phyloP scores from a whole-genome alignment of 352 stramenopile genomes.

The Blastocystis sp. region DNA sequence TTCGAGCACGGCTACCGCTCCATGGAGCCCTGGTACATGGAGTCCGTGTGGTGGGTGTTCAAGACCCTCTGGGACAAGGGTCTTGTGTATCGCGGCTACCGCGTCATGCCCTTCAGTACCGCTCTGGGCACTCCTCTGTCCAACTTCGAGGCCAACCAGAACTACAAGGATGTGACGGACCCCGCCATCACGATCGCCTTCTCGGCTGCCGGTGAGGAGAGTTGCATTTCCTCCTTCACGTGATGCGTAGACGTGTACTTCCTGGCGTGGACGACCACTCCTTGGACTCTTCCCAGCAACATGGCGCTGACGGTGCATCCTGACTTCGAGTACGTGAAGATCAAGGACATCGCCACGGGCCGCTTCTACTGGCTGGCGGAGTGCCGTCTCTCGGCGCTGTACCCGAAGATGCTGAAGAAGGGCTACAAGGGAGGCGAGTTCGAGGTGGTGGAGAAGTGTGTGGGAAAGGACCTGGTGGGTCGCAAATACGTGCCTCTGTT shows the following conservation, averaged over 20 bases:
- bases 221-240: slow-evolving; percentile 59
- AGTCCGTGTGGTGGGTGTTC: slow-evolving; percentile 98
- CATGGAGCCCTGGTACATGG: slow-evolving; percentile 98
- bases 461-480: slow-evolving; percentile 80
- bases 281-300: slow-evolving; percentile 96
- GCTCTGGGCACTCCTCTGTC: slow-evolving; percentile 89
- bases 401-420: slow-evolving; percentile 90
- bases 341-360: slow-evolving; percentile 79
- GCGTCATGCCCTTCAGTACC: slow-evolving; percentile 94
- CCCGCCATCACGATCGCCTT: slow-evolving; percentile 92
- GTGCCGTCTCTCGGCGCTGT: slow-evolving; percentile 82
- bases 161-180: slow-evolving; percentile 96
- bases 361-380: slow-evolving; percentile 85
- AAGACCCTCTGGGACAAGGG: slow-evolving; percentile 90
- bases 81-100: slow-evolving; percentile 93
- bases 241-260: slow-evolving; percentile 62
- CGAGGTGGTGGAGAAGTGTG: slow-evolving; percentile 75
- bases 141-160: slow-evolving; percentile 97
- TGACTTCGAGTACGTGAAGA: slow-evolving; percentile 88
- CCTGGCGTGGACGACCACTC: slow-evolving; percentile 96
- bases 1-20: slow-evolving; percentile 99
- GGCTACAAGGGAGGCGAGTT: slow-evolving; percentile 77
- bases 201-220: slow-evolving; percentile 61
- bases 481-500: slow-evolving; percentile 91
- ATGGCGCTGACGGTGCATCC: slow-evolving; percentile 91